Conservation (phyloP, 129 eudicot species). For the carrot (Daucus carota) region DH1_v3.0 NC_030388.2:21089501-21090000, state of each 20-base stretch:
- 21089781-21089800: background rate
- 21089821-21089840: background rate
- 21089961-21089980: slow-evolving; percentile 1
- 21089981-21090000: background rate
- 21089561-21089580: background rate
- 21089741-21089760: background rate
- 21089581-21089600: background rate
- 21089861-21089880: background rate
- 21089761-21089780: background rate
- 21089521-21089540: background rate
- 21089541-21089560: background rate
- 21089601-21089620: background rate
- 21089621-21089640: background rate
- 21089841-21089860: background rate
- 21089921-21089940: background rate
- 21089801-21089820: background rate
- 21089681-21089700: background rate
- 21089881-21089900: no score
- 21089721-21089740: background rate
- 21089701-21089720: slow-evolving; percentile 26
- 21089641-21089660: background rate
- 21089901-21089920: background rate
- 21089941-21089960: background rate
- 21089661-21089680: background rate
- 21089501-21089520: no score